Base-by-base conservation (phyloP, 371 early-diverging fungal genomes). In the Rhizopus arrhizus region DNA sequence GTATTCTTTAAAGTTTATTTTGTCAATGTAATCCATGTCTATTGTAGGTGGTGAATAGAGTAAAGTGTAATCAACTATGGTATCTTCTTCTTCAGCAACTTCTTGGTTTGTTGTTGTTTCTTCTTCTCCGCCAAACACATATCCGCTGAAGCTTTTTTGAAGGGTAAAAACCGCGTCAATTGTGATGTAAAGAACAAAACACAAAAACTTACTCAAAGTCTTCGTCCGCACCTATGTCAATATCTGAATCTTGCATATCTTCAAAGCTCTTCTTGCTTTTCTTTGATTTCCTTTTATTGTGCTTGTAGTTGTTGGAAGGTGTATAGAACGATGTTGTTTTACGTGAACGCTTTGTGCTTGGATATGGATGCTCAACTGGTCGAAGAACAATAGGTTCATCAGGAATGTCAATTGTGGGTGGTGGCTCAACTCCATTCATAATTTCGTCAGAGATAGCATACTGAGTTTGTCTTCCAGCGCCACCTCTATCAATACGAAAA, bases 381-480 rank as follows among this genome's bases (percentile, higher is more conserved):
- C 75, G 70, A 11, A 77, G 63, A 28, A 68, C 61, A 36, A 80
- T 73, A 12, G 77, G 73, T 42, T 77, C 72, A 49, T 80, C 80
- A 38, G 80, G 80, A 41, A 80, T 68, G n/a, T 67, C 70, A 49
- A 65, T 68, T 9, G 49, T 54, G 13, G 57, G 64, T n/a, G 78
- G 73, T 38, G 68, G 56, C 15, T 53, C 33, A 0, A 64, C 77
- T 10, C 77, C 77, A 50, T 74, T 74, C 33, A 81, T 12, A 0
- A 78, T 71, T 13, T 58, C 62, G 16, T 76, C 70, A 9, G 81
- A 63, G 53, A 81, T 76, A 15, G 72, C 74, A 61, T 81, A 81
- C 40, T 70, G 69, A 13, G 81, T 73, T 48, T 76, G 74, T 33
- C 76, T 69, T 10, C 75, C 75, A 28, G 66, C 51, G 33, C 64